Percentiles rank a stretch among this genome's conserved stretches.
phyloP scores from a whole-genome alignment of 192 early-diverging fungal species.

The Chytriomyces sp. region DNA sequence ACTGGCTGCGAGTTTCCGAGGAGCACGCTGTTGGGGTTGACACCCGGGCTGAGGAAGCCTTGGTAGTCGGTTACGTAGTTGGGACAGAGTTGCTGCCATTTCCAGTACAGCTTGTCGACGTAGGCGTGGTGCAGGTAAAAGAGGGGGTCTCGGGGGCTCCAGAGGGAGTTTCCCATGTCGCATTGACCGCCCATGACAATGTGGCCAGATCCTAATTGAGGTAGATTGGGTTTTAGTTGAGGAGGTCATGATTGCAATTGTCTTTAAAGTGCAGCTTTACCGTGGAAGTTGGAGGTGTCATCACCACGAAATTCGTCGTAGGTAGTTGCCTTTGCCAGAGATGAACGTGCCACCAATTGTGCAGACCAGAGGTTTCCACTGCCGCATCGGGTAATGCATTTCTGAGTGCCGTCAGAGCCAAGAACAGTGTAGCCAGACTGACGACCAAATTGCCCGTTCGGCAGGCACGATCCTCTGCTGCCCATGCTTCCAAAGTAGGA shows the following conservation, averaged over 20 bases:
- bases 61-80: conserved; percentile 6
- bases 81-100: conserved; percentile 32
- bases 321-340: neutral
- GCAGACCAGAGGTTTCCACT: neutral
- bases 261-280: neutral
- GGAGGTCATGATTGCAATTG: neutral
- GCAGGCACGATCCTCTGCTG: neutral
- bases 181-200: neutral
- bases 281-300: neutral
- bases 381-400: conserved; percentile 2
- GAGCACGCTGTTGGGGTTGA: too few species aligned
- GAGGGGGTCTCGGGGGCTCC: conserved; percentile 23
- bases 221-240: neutral
- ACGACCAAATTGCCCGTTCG: neutral
- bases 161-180: conserved; percentile 11
- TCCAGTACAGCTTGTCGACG: conserved; percentile 24
- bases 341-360: neutral
- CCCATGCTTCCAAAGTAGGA: neutral
- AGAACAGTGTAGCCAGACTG: neutral
- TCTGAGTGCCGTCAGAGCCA: too few species aligned
- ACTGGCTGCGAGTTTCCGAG: neutral
- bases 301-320: conserved; percentile 13
- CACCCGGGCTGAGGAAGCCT: conserved; percentile 8
- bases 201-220: neutral
- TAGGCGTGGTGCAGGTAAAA: conserved; percentile 33